These are phyloP conservation scores for Gossypium schwendimanii DNA, from an alignment of 441 rosid species.

Conservation along the genomic window DNA sequence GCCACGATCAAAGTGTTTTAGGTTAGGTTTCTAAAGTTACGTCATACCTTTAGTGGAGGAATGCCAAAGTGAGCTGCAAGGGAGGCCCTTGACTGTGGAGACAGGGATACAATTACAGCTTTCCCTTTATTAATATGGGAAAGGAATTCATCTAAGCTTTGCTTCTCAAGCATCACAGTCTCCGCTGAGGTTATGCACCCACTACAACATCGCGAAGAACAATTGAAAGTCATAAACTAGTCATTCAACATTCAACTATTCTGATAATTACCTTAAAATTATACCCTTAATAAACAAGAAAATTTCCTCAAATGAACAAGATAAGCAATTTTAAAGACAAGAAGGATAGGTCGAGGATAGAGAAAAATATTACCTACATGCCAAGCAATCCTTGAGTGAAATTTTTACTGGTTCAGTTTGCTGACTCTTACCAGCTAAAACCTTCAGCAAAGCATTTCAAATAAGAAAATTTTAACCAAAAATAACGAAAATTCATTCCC, in stretches of 20 bases:
- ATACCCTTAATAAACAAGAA: neutral
- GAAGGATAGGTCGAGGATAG: neutral
- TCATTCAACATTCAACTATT: neutral
- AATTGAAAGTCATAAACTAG: neutral
- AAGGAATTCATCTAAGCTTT: conserved; percentile 83
- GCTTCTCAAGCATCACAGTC: conserved; percentile 95
- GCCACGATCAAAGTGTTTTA: neutral
- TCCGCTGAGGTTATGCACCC: conserved; percentile 98
- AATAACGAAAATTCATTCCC: neutral
- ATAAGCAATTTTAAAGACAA: neutral
- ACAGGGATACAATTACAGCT: conserved; percentile 56
- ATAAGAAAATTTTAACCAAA: neutral
- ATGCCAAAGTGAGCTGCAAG: conserved; percentile 68
- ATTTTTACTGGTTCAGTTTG: conserved; percentile 69
- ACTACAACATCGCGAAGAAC: conserved; percentile 31
- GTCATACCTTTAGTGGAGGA: conserved; percentile 55
- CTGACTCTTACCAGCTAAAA: conserved; percentile 23
- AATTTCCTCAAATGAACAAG: neutral
- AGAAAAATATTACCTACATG: conserved; percentile 60
- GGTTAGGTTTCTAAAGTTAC: neutral
- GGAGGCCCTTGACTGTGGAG: conserved; percentile 94
- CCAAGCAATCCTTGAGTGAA: conserved; percentile 94
- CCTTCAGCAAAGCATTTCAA: conserved; percentile 42
- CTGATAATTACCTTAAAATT: neutral
- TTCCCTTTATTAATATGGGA: conserved; percentile 37